Percentiles rank a stretch among this genome's conserved stretches.
phyloP scores from a whole-genome alignment of 164 flowering plant species.

The Magnolia sinica region DNA sequence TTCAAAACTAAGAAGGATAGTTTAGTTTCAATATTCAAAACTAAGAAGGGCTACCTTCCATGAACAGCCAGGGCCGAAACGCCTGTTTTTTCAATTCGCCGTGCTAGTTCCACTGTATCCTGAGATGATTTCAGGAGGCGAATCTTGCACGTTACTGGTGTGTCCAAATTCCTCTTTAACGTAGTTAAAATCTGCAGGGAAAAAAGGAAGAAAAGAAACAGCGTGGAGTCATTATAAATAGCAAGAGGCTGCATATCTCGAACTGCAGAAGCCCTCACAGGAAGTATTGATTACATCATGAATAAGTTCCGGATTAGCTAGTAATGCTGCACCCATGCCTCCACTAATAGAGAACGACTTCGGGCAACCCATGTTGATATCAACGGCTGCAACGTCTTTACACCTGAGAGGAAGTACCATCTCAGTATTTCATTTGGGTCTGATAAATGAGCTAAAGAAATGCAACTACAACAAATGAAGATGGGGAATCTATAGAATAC shows the following conservation, averaged over 20 bases:
- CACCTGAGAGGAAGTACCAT: constrained; percentile 40
- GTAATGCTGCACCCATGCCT: constrained; percentile 96
- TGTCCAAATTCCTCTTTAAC: constrained; percentile 70
- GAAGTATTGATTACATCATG: constrained; percentile 62
- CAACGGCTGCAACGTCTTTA: constrained; percentile 88
- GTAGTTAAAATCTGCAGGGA: constrained; percentile 75
- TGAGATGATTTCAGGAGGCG: constrained; percentile 67
- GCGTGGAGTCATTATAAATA: background rate
- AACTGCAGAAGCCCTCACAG: background rate
- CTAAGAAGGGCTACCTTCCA: constrained; percentile 61
- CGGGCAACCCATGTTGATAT: constrained; percentile 97
- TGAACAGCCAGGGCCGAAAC: constrained; percentile 92
- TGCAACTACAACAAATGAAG: background rate
- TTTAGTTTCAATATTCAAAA: background rate
- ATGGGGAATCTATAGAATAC: background rate
- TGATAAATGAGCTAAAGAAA: background rate
- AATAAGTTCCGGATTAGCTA: constrained; percentile 83
- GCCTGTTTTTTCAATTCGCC: constrained; percentile 84
- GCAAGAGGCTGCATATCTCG: background rate
- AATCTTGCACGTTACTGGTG: constrained; percentile 87
- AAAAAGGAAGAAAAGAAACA: constrained; percentile 3
- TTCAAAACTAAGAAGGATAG: background rate
- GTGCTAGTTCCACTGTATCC: constrained; percentile 80
- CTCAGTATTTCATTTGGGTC: background rate
- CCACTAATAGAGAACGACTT: constrained; percentile 90